A percentile compares a stretch with the other conserved stretches of the same genome.
Evolutionary conservation across 1,284 basidiomycete species (phyloP).

Genomic region (Polyporus tsugae): DNA sequence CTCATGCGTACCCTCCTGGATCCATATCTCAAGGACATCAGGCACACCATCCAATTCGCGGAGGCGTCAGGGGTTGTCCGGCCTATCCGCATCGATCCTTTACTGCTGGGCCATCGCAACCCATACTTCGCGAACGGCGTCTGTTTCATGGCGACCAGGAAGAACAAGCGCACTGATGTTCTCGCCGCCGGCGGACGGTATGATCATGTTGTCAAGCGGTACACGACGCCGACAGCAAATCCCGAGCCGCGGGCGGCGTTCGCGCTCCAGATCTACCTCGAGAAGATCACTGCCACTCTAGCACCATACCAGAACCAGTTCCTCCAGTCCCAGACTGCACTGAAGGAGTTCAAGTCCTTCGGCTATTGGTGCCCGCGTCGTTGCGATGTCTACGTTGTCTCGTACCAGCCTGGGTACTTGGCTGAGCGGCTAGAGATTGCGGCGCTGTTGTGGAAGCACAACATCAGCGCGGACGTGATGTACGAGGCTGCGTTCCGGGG

Average conservation of each 20-base stretch:
- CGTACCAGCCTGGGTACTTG: conserved; percentile 79
- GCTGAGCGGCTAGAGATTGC: conserved; percentile 83
- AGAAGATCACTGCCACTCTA: conserved; percentile 79
- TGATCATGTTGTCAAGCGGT: conserved; percentile 73
- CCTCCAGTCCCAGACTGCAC: conserved; percentile 72
- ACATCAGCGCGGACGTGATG: conserved; percentile 88
- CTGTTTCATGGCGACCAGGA: conserved; percentile 77
- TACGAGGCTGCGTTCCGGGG: conserved; percentile 77
- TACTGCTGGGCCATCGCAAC: conserved; percentile 73
- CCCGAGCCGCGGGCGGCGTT: conserved; percentile 68
- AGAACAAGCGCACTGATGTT: conserved; percentile 73
- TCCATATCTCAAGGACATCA: conserved; percentile 67
- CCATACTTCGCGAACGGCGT: conserved; percentile 78
- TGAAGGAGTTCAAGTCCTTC: conserved; percentile 84
- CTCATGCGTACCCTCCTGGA: conserved; percentile 55
- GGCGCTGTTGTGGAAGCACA: conserved; percentile 80
- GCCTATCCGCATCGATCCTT: conserved; percentile 72
- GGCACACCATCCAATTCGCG: conserved; percentile 70
- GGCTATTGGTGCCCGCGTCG: conserved; percentile 88
- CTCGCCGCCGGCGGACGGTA: conserved; percentile 84
- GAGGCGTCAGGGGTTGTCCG: conserved; percentile 67
- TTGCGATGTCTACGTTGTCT: conserved; percentile 87
- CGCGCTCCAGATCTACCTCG: conserved; percentile 81
- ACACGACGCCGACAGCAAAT: conserved; percentile 63
- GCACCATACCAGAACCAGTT: conserved; percentile 78